Base-by-base conservation (phyloP, 2,329 filamentous ascomycete species). In the Fusarium lyarnte region DNA sequence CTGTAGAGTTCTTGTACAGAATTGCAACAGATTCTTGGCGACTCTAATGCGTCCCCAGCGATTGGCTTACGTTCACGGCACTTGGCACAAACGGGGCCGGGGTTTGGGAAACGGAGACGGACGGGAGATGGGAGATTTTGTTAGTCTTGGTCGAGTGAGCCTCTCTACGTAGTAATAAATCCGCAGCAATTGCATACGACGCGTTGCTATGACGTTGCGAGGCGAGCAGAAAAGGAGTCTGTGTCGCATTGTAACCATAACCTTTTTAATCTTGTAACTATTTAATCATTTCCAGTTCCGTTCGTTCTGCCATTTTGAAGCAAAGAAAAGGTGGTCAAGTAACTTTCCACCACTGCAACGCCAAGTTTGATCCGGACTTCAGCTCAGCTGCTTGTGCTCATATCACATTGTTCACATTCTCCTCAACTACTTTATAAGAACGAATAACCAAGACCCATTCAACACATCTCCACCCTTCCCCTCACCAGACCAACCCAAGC, bases 161-260 rank as follows among this genome's bases (percentile, higher is more conserved):
- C 33, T 42, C 19, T 47, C n/a, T 51, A 31, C 31, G 11, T 11
- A 35, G n/a, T 25, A 21, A 25, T 16, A 23, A 59, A 33, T 25
- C 42, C 52, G 59, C 14, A 57, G 53, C 19, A 49, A 19, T 58
- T 47, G 35, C 41, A 49, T 17, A 25, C 41, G 33, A 60, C 63
- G 65, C 33, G 49, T 69, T 68, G 25, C 36, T 42, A 69, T 69
- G 66, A 69, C 66, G 66, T 69, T 63, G 36, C 14, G 27, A 38
- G 38, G 27, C 29, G 33, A 31, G 51, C 42, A 45, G 53, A 63
- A 68, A 54, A 54, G 57, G 57, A 41, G 65, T 38, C 39, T 39
- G 39, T 59, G 38, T 42, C 25, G 31, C 25, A 35, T 35, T 23
- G n/a, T 35, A 25, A 19, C 29, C 29, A 16, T 19, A 3, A 16